Evolutionary conservation across 2,329 filamentous ascomycete genomes (phyloP), one percentile per base, ranked within the genome.

Genomic region (Parastagonospora avenae): DNA sequence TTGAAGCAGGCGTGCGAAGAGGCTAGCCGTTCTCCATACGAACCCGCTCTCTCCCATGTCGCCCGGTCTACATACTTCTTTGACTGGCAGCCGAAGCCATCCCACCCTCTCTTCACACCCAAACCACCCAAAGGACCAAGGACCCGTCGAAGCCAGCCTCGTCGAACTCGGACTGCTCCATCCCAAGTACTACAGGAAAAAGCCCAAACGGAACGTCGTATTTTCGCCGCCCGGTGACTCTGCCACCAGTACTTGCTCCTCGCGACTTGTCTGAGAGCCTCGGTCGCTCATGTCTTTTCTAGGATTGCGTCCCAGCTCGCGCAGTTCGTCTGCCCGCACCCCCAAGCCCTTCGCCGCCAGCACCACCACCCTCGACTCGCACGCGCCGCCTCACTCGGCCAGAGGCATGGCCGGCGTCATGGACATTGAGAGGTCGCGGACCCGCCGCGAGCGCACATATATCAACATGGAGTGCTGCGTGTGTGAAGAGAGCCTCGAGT

Each of bases 401-500:
- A 68, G 71, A 73, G 73, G 67, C 61, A 86, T 87, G 78, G 81
- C 85, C 47, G 84, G 84, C 66, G 83, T 85, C 73, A 84, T 91
- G 79, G 86, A 88, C 67, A 80, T 88, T 45, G 91, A 96, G 68
- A 83, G 91, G 67, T 87, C 84, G 66, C 87, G 91, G 60, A 87
- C 86, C 60, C 85, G 94, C 70, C 84, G 92, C 69, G 93, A 97
- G 76, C 85, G 94, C 71, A 99, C 93, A 2, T 97, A 97, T 76
- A 90, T 97, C 47, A 94, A 94, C 39, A 92, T 87, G 72, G 90
- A 95, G 77, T 99, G 94, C 76, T 90, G 92, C 43, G 92, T 97
- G 12, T 99, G 94, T 72, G 94, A 99, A 73, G 94, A 99, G 77
- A 92, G 92, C 2, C 79, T 99, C 55, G 94, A 97, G 75, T 93